Percentiles rank a stretch among this genome's conserved stretches.
Conservation (phyloP, 2,329 filamentous ascomycete genomes). For the Pochonia chlamydosporia region DNA sequence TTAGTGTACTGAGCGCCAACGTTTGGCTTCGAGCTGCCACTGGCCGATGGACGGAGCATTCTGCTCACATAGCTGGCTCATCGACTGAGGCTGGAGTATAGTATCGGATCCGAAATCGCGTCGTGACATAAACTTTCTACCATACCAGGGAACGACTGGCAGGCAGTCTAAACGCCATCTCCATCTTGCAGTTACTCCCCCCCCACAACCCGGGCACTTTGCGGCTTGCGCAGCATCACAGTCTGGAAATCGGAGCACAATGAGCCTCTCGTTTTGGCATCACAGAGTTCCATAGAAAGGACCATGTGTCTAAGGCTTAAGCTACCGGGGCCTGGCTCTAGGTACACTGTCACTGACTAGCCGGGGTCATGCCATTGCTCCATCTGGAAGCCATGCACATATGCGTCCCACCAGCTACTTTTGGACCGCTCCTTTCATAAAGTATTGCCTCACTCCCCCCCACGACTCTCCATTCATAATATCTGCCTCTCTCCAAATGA, state of each 20-base stretch:
- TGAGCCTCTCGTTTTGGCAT: no score
- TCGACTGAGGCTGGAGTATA: not conserved
- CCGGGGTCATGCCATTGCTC: not conserved
- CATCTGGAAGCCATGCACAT: not conserved
- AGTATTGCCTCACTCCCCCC: not conserved
- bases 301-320: no score
- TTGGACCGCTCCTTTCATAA: constrained; percentile 1
- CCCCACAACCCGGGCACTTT: no score
- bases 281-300: no score
- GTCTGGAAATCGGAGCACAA: no score
- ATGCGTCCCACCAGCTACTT: not conserved
- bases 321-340: no score
- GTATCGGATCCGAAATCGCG: not conserved
- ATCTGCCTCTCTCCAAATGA: not conserved
- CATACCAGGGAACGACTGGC: no score
- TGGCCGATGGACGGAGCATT: constrained; percentile 1
- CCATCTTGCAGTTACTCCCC: no score
- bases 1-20: not conserved
- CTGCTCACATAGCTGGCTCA: not conserved
- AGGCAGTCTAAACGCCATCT: no score
- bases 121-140: not conserved
- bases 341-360: not conserved
- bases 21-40: not conserved
- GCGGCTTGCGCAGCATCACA: no score
- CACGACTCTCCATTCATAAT: not conserved